Percentiles rank a stretch among this genome's conserved stretches.
phyloP scores from a whole-genome alignment of 495 filamentous ascomycete genomes.

The Cudoniella acicularis region DNA sequence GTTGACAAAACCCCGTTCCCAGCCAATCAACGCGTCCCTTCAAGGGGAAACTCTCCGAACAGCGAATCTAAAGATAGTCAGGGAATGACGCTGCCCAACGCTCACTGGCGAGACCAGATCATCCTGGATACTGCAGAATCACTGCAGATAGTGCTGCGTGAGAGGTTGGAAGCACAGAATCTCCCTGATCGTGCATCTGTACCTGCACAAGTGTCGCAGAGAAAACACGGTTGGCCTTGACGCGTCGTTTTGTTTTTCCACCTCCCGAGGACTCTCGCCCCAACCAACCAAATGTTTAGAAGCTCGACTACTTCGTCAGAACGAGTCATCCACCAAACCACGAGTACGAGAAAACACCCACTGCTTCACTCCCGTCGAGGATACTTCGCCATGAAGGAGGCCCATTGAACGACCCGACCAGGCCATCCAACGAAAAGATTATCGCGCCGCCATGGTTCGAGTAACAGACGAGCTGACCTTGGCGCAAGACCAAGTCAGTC shows the following conservation, averaged over 20 bases:
- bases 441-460: slow-evolving; percentile 55
- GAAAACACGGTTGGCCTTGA: neutral
- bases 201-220: neutral
- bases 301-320: too few relatives aligned
- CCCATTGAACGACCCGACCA: slow-evolving; percentile 26
- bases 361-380: slow-evolving; percentile 1
- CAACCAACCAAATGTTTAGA: slow-evolving; percentile 10
- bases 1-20: slow-evolving; percentile 3
- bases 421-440: neutral
- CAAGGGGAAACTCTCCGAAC: slow-evolving; percentile 4
- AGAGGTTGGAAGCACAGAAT: neutral
- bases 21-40: slow-evolving; percentile 20
- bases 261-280: neutral
- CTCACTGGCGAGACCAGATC: neutral
- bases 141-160: neutral
- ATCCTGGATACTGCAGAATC: neutral
- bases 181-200: neutral
- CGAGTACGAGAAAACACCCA: neutral
- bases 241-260: slow-evolving; percentile 12
- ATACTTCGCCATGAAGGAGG: slow-evolving; percentile 19
- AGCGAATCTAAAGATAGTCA: neutral
- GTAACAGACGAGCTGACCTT: slow-evolving; percentile 62
- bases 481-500: slow-evolving; percentile 69
- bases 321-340: neutral
- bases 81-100: neutral